Base-by-base conservation (phyloP, 306 rosid species). In the Mimosa bimucronata region DNA sequence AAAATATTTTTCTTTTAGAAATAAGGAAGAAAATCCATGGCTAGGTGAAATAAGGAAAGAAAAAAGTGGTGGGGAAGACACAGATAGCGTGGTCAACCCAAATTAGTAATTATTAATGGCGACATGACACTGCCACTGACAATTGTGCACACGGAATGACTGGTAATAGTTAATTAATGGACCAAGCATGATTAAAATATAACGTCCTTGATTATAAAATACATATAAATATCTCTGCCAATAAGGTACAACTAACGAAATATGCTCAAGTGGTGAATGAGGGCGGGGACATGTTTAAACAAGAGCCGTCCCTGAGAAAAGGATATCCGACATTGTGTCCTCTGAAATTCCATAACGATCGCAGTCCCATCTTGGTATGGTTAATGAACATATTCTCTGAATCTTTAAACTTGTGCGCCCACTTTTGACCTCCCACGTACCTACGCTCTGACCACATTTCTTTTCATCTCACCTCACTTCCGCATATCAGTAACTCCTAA, bases 251-350 rank as follows among this genome's bases (percentile, higher is more conserved):
- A 58, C 19, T 16, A 25, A 5, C 10, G 48, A 62, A 48, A 68
- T 2, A 68, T 12, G n/a, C 10, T n/a, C 61, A 21, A 55, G 65
- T 23, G 31, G 16, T 21, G 21, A 29, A 66, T 21, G 31, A 4
- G 31, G 52, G 48, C 57, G 55, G 66, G 58, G 79, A 80, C 85
- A 83, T 67, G 85, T 73, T 46, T 77, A 68, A 67, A n/a, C 50
- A 67, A 69, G 83, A 80, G 75, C 42, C 76, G 77, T 78, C 83
- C 71, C 73, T 67, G 77, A 52, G 52, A 73, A 72, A 58, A 69
- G 58, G 42, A 79, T 71, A 75, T 66, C 73, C 66, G 77, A 80
- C 89, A 83, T n/a, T 29, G 67, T 73, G 52, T 50, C 46, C 15
- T 74, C 52, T 65, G 40, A 66, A 60, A 80, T 61, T 52, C 29